Base-by-base conservation (phyloP, 345 rosid genomes). In the Mercurialis annua region DNA sequence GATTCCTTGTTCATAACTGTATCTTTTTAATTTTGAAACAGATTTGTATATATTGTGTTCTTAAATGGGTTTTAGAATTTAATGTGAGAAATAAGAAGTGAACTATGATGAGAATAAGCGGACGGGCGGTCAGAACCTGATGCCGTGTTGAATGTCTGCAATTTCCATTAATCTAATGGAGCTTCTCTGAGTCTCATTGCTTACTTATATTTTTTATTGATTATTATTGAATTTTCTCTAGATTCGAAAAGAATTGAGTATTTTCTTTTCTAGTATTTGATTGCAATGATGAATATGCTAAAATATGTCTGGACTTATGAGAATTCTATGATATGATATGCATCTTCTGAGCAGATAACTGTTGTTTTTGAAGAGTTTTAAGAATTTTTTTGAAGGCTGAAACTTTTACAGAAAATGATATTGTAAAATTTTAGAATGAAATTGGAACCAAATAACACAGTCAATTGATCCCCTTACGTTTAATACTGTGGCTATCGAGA, bases 91-190 rank as follows among this genome's bases (percentile, higher is more conserved):
- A 8, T 29, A 4, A 21, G 30, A 7, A 38, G 24, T 2, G 15
- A 5, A 72, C 92, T 29, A 59, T 76, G 94, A 89, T 83, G 92
- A 89, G 88, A 87, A 70, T 74, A 70, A 71, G 89, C 98, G 75
- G 96, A 92, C 86, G 92, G 92, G 94, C 92, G 92, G 94, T 81
- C 93, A 75, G 96, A 92, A 80, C 54, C 80, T 84, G 94, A 86
- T 89, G 98, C 88, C 85, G 6, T 92, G 94, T 87, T 76, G 96
- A 85, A 59, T 82, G 92, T 87, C 96, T 85, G 94, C 80, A 77
- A 38, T 66, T 75, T 80, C 84, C 81, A 40, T 59, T 66, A n/a
- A n/a, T n/a, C n/a, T 52, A 38, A 31, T 76, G 87, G 84, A 76
- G 60, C 70, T n/a, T 69, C 78, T 84, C 87, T 86, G 89, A 88